Evolutionary conservation across 768 basidiomycete genomes (phyloP).

Genomic region (Leccinum ochraceum): DNA sequence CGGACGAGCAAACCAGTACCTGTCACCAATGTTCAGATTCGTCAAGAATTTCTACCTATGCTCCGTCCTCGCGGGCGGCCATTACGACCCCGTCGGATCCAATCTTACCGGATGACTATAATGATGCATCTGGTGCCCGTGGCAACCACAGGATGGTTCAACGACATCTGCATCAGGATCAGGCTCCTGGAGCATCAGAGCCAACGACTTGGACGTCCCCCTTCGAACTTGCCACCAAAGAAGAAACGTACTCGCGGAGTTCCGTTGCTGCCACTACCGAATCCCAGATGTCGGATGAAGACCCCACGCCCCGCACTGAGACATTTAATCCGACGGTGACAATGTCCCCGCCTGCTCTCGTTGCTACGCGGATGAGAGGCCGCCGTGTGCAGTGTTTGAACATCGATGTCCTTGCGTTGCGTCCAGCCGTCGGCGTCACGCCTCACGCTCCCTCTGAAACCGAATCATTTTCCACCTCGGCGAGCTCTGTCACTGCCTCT

Average conservation of each 20-base stretch:
- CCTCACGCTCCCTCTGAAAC: conserved; percentile 28
- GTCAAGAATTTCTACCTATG: neutral
- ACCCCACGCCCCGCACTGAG: conserved; percentile 28
- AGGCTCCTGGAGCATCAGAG: neutral
- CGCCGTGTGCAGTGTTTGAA: conserved; percentile 15
- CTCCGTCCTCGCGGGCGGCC: neutral
- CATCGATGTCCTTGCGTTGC: conserved; percentile 3
- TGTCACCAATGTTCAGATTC: neutral
- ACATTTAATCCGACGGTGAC: conserved; percentile 16
- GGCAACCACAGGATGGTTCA: conserved; percentile 1
- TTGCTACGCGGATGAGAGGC: neutral
- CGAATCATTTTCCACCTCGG: conserved; percentile 6
- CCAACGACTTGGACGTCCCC: neutral
- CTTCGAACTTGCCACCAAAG: neutral
- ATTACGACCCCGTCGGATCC: conserved; percentile 6
- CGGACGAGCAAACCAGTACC: conserved; percentile 3
- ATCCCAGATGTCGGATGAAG: conserved; percentile 15
- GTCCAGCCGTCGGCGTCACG: conserved; percentile 23
- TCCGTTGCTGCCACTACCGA: conserved; percentile 9
- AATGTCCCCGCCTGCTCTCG: neutral
- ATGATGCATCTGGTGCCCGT: conserved; percentile 5
- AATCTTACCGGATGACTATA: conserved; percentile 10
- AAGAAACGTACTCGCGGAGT: neutral
- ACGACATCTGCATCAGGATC: neutral
- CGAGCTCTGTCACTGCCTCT: conserved; percentile 7